Percentiles rank a stretch among this genome's conserved stretches.
These are phyloP conservation scores for Chlorella ohadii DNA, from an alignment of 139 green algal species.

Conservation along the genomic window DNA sequence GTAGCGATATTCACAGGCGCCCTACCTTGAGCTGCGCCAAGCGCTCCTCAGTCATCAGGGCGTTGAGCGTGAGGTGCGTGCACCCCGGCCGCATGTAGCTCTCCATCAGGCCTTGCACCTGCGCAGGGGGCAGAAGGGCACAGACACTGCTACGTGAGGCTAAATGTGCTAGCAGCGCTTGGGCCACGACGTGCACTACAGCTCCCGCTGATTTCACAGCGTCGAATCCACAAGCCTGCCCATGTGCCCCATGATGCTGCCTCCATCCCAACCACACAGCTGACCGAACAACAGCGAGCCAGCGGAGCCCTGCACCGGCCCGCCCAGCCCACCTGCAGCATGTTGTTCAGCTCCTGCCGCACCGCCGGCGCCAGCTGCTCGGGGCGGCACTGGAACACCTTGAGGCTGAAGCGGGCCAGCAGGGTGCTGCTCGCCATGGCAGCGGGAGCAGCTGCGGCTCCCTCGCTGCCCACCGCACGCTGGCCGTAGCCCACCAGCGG, in stretches of 20 bases:
- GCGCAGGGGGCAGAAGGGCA: neutral
- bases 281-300: too few relatives aligned
- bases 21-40: neutral
- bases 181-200: too few relatives aligned
- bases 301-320: too few relatives aligned
- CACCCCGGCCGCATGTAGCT: conserved; percentile 38
- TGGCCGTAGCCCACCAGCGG: conserved; percentile 17
- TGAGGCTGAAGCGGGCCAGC: neutral
- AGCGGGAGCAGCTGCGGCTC: neutral
- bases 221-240: too few relatives aligned
- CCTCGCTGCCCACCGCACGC: neutral
- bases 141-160: too few relatives aligned
- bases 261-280: too few relatives aligned
- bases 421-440: neutral
- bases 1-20: neutral
- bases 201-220: too few relatives aligned
- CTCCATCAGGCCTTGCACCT: conserved; percentile 22
- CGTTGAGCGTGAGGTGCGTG: conserved; percentile 33
- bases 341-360: conserved; percentile 6
- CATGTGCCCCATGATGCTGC: too few relatives aligned
- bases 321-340: neutral
- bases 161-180: too few relatives aligned
- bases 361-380: conserved; percentile 25
- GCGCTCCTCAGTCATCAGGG: neutral
- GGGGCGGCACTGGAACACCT: conserved; percentile 27